phyloP scores from a whole-genome alignment of 75 land plant species.

The Gnetum montanum region DNA sequence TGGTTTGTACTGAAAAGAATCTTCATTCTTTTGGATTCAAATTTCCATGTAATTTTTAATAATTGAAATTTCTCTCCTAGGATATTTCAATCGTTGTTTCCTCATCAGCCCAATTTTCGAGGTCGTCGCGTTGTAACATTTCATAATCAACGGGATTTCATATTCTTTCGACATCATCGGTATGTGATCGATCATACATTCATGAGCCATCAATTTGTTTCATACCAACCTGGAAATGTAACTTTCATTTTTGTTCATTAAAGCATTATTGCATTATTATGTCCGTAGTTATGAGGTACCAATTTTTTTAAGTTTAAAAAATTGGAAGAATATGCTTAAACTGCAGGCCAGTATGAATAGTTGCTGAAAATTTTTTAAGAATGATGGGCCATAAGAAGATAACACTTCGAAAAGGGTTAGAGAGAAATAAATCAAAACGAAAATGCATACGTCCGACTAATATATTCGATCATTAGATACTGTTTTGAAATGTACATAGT shows the following conservation, averaged over 20 bases:
- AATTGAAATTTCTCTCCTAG: constrained; percentile 17
- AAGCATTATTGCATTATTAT: too few relatives aligned
- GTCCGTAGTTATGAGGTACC: too few relatives aligned
- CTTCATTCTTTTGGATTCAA: not conserved
- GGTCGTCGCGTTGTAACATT: constrained; percentile 93
- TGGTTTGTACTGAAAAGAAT: not conserved
- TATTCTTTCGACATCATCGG: constrained; percentile 95
- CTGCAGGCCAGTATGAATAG: too few relatives aligned
- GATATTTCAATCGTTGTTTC: constrained; percentile 75
- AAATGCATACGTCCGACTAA: too few relatives aligned
- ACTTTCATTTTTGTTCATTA: not conserved
- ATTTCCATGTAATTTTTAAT: not conserved
- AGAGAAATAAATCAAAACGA: too few relatives aligned
- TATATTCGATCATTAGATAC: too few relatives aligned
- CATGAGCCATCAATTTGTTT: not conserved
- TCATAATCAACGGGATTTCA: constrained; percentile 95
- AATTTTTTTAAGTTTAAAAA: too few relatives aligned
- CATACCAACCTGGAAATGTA: not conserved
- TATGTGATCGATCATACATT: constrained; percentile 8
- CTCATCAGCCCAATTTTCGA: constrained; percentile 78
- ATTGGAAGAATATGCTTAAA: too few relatives aligned
- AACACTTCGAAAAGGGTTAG: too few relatives aligned
- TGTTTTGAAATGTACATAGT: too few relatives aligned
- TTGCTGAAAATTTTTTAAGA: too few relatives aligned
- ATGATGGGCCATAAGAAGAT: too few relatives aligned